Percentiles rank a stretch among this genome's conserved stretches.
Evolutionary conservation across 2,329 filamentous ascomycete species (phyloP).

Genomic region (Sporothrix protearum): DNA sequence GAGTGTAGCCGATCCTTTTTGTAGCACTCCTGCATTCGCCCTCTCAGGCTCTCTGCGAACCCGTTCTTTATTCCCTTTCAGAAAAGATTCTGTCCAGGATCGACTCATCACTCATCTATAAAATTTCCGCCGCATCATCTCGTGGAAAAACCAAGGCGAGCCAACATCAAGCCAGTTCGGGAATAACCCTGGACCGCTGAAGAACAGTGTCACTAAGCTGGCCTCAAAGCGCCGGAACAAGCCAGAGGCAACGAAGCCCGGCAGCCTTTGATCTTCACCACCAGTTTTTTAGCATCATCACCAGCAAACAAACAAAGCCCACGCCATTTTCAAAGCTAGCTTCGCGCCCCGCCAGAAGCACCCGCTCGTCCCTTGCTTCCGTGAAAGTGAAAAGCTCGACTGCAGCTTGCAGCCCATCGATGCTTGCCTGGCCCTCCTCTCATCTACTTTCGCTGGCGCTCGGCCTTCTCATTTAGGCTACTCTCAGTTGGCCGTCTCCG

Average conservation of each 20-base stretch:
- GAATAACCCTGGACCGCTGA: neutral
- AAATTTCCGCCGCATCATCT: neutral
- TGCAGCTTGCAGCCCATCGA: neutral
- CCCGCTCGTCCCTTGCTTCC: slow-evolving; percentile 1
- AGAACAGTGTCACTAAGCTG: neutral
- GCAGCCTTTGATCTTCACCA: neutral
- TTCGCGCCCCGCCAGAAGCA: neutral
- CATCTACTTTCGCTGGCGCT: neutral
- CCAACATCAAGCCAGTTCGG: neutral
- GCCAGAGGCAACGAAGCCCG: neutral
- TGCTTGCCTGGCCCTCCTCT: neutral
- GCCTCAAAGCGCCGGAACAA: neutral
- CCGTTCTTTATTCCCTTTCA: neutral
- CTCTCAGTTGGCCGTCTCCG: neutral
- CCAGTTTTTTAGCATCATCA: neutral
- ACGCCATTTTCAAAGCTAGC: slow-evolving; percentile 3
- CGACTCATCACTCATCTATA: slow-evolving; percentile 1
- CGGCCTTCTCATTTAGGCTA: neutral
- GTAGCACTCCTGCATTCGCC: neutral
- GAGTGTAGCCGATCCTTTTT: neutral
- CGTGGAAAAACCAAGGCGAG: neutral
- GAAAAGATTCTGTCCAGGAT: neutral
- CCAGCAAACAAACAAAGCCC: neutral
- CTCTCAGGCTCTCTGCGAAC: neutral
- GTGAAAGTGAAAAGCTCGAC: neutral